phyloP scores from a whole-genome alignment of 768 basidiomycete genomes.

The Tylopilus subfusipes region DNA sequence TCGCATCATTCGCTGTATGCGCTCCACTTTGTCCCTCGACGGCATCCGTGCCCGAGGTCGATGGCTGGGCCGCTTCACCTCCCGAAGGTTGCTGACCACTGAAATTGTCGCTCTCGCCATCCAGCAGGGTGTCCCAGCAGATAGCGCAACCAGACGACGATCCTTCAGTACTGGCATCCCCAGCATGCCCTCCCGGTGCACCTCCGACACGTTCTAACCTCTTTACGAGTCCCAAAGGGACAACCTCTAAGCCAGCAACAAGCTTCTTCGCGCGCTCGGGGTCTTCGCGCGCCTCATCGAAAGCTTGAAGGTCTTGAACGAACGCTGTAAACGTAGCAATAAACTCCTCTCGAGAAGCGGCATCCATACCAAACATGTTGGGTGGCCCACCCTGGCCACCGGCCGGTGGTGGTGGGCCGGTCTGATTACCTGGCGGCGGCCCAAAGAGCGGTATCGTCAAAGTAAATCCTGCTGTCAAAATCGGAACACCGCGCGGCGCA shows the following conservation, averaged over 20 bases:
- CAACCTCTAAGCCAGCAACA: conserved; percentile 60
- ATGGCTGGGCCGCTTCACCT: conserved; percentile 1
- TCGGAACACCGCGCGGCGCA: conserved; percentile 19
- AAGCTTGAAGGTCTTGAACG: conserved; percentile 25
- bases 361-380: conserved; percentile 18
- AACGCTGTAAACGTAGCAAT: conserved; percentile 27
- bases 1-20: conserved; percentile 7
- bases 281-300: conserved; percentile 49
- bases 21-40: conserved; percentile 4
- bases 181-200: conserved; percentile 33
- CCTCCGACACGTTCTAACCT: conserved; percentile 53
- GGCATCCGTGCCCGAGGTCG: background rate
- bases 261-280: conserved; percentile 64
- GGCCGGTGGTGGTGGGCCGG: conserved; percentile 2
- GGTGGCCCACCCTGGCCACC: conserved; percentile 2
- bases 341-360: conserved; percentile 21
- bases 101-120: conserved; percentile 39
- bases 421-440: conserved; percentile 6
- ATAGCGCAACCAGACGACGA: conserved; percentile 56
- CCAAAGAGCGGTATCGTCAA: conserved; percentile 36
- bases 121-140: conserved; percentile 69
- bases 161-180: conserved; percentile 33
- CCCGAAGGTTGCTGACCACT: conserved; percentile 12
- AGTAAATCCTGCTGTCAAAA: conserved; percentile 31
- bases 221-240: conserved; percentile 62